Conservation (phyloP, 345 rosid genomes). For the Eutrema japonicum region DNA sequence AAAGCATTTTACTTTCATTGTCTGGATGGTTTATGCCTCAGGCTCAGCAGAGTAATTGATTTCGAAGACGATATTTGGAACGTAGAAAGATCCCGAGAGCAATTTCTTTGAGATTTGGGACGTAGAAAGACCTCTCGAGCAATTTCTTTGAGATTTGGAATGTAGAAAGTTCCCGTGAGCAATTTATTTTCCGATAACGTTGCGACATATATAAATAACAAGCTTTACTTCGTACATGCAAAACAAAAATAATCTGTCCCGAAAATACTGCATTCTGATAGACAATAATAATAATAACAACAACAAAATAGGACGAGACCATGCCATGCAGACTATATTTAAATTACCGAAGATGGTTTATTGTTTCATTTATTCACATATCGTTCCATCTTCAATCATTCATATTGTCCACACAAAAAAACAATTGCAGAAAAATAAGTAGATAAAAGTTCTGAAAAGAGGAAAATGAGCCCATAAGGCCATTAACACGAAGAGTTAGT, state of each 20-base stretch:
- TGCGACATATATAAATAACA: not conserved
- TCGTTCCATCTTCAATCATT: constrained; percentile 26
- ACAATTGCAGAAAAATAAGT: too few relatives aligned
- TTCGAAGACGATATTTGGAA: too few relatives aligned
- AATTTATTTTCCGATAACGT: not conserved
- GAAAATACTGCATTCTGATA: not conserved
- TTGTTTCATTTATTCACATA: constrained; percentile 14
- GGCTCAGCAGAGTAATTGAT: too few relatives aligned
- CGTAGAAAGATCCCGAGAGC: too few relatives aligned
- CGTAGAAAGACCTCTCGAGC: too few relatives aligned
- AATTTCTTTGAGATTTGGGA: too few relatives aligned
- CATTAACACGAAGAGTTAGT: constrained; percentile 36
- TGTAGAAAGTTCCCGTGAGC: too few relatives aligned
- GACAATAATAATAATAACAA: not conserved
- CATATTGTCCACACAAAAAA: constrained; percentile 1
- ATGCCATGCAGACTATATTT: not conserved
- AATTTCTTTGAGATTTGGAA: too few relatives aligned
- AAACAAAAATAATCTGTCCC: not conserved
- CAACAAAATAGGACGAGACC: not conserved
- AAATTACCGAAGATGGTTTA: not conserved
- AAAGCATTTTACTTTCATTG: too few relatives aligned
- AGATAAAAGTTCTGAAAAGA: constrained; percentile 28
- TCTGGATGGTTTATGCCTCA: too few relatives aligned
- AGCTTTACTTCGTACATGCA: not conserved
- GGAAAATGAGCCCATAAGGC: constrained; percentile 33